Conservation (phyloP, 163 green algal species). For the Chloroidium sp. region DNA sequence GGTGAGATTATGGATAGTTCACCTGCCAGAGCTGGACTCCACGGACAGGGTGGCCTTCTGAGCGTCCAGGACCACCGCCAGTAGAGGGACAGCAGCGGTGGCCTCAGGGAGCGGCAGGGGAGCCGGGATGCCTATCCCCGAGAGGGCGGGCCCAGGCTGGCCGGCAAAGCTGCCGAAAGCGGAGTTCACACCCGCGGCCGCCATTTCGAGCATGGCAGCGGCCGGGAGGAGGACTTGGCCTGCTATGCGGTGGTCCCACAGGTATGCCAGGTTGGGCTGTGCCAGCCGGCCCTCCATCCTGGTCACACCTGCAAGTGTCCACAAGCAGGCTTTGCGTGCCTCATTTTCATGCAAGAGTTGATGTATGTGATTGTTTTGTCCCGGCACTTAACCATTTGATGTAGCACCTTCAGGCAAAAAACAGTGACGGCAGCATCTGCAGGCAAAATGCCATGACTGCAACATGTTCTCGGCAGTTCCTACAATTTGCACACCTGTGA, state of each 20-base stretch:
- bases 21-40: no score
- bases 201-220: slow-evolving; percentile 48
- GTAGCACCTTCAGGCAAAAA: no score
- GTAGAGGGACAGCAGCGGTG: background rate
- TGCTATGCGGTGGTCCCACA: slow-evolving; percentile 45
- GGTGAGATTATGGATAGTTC: no score
- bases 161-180: background rate
- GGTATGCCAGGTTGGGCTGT: slow-evolving; percentile 5
- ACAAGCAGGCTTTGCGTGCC: no score
- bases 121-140: slow-evolving; percentile 23
- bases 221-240: slow-evolving; percentile 50
- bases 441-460: no score
- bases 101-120: slow-evolving; percentile 14
- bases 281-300: slow-evolving; percentile 3
- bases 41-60: no score
- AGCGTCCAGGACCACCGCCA: background rate
- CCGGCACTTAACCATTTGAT: no score
- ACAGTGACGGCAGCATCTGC: no score
- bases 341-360: no score
- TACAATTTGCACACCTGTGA: no score
- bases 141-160: slow-evolving; percentile 8
- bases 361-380: no score
- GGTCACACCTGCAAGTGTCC: background rate
- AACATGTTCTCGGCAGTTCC: no score
- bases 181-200: slow-evolving; percentile 13